Evolutionary conservation across 176 grass and related monocot species (phyloP), one percentile per base, ranked within the genome.

Genomic region (Musa itinerans): DNA sequence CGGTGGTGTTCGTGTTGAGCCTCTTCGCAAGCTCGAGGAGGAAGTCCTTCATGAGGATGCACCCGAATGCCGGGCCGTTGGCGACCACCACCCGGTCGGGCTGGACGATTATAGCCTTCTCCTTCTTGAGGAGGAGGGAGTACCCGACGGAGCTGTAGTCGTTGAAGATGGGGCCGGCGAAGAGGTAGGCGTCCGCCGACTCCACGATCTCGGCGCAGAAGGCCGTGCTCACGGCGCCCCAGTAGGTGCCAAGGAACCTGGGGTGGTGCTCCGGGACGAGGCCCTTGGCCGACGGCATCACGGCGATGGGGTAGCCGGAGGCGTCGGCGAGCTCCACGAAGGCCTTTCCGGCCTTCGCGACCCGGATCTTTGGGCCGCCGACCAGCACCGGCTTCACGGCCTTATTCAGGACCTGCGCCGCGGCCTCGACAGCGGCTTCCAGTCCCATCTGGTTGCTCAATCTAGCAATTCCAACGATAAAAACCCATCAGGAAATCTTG

Each of bases 161-260:
- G 23, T 78, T 78, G 62, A 78, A 78, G 50, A 78, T 78, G 62
- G 76, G 63, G 21, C 76, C 76, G 8, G 61, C 50, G 24, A 78
- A 54, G 63, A 78, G 76, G 76, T 78, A 78, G 19, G 76, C 76
- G 65, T 78, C 76, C 50, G 76, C 76, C 9, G 76, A 78, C 76
- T 78, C 76, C 57, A 78, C 63, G 62, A 78, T 78, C 63, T 78
- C 76, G 63, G 76, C 49, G 61, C 76, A 78, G 76, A 78, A 78
- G n/a, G 63, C 49, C 34, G 76, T 78, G 50, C 76, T 78, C 11
- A 78, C 52, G 50, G 76, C 76, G 17, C 76, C 76, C 76, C 76
- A 78, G 76, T 78, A 78, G 14, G 76, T 78, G 62, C 76, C 76
- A 15, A 78, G 66, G 76, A 78, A 78, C 50, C 50, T 19, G 12